Percentiles rank a stretch among this genome's conserved stretches.
Conservation (phyloP, 2,329 filamentous ascomycete species). For the Fusarium lyarnte region DNA sequence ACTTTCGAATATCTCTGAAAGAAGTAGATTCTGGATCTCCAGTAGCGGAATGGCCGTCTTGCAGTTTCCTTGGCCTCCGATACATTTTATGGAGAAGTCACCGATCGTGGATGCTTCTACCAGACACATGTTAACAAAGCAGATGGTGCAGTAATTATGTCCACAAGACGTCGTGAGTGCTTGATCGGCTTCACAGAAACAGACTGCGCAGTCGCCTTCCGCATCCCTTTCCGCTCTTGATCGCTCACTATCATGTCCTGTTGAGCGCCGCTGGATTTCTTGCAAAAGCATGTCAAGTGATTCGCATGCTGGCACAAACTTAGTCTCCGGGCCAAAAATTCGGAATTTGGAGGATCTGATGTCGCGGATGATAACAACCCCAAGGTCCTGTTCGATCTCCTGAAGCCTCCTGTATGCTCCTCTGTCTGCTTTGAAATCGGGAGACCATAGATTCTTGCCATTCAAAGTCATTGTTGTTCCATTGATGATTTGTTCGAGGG, state of each 20-base stretch:
- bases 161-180: conserved; percentile 49
- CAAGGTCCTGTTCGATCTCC: background rate
- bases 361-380: conserved; percentile 15
- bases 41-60: conserved; percentile 41
- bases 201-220: conserved; percentile 46
- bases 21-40: conserved; percentile 38
- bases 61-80: background rate
- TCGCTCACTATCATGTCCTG: accelerated
- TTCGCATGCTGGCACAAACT: background rate
- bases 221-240: accelerated
- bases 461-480: conserved; percentile 4
- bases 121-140: conserved; percentile 47
- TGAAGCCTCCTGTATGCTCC: background rate
- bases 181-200: conserved; percentile 50
- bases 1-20: conserved; percentile 45
- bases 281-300: conserved; percentile 33
- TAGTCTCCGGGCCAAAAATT: conserved; percentile 1
- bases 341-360: background rate
- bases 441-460: conserved; percentile 6
- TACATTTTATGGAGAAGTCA: background rate
- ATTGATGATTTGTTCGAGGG: background rate
- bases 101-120: background rate
- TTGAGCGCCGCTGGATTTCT: conserved; percentile 24
- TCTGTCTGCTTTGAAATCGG: background rate
- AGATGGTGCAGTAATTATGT: conserved; percentile 55